Base-by-base conservation (phyloP, 2,329 filamentous ascomycete species). In the Cryphonectria carpinicola region DNA sequence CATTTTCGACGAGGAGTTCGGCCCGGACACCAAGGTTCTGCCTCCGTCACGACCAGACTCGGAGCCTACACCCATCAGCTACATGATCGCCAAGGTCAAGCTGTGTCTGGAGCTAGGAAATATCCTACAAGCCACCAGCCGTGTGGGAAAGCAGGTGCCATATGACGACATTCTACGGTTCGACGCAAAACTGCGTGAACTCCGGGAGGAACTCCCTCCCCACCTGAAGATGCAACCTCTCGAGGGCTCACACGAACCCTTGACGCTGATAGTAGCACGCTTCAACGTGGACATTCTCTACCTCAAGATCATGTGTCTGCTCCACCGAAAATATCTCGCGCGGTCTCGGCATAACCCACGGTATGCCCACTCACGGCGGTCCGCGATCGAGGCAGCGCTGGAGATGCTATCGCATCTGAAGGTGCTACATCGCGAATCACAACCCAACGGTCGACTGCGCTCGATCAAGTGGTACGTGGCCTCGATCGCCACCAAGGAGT, bases 301-400 rank as follows among this genome's bases (percentile, higher is more conserved):
- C 78, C 90, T 97, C 74, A 97, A 97, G 81, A 92, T 94, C 25
- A 87, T 97, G 76, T 97, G 94, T 76, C 88, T 97, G 32, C 87
- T 99, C 54, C 96, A 99, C 80, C 88, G 94, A 66, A 94, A 94
- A 74, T 98, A 96, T 79, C 87, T 97, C 70, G 85, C 88, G n/a
- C 88, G 90, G 71, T 93, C 94, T 6, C 86, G 92, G 64, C 88
- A 92, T 71, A 96, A 95, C 75, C 85, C 92, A 13, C 88, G 94
- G 11, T 98, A 97, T 77, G 88, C 90, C 11, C 93, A 96, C 77
- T 97, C 94, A 3, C 89, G 95, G 41, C 90, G 91, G 56, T 92
- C 90, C 32, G 96, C 94, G 73, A 91, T 98, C 56, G 94, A 97
- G 76, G 93, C 95, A 1, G 93, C 94, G 0, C 86, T 98, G 85